Percentiles rank a stretch among this genome's conserved stretches.
These are phyloP conservation scores for Orbilia brochopaga DNA, from an alignment of 2,329 filamentous ascomycete genomes.

Conservation along the genomic window DNA sequence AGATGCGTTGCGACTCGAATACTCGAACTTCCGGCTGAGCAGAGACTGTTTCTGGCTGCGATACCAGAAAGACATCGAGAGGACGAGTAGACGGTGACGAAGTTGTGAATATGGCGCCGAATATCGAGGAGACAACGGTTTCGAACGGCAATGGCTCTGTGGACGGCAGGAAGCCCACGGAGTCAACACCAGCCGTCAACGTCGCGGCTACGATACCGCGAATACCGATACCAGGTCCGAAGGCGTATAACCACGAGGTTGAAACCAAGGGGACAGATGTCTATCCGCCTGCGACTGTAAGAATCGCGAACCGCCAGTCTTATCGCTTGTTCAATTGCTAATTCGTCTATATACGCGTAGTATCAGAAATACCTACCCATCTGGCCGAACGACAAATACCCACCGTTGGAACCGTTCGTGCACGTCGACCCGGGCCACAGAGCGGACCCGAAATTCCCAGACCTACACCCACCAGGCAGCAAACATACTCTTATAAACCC, in stretches of 20 bases:
- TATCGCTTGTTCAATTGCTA: background rate
- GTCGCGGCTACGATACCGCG: slow-evolving; percentile 34
- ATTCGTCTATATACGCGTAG: slow-evolving; percentile 6
- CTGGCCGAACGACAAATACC: slow-evolving; percentile 60
- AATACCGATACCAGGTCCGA: slow-evolving; percentile 46
- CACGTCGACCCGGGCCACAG: slow-evolving; percentile 78
- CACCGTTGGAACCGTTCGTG: slow-evolving; percentile 71
- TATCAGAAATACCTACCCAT: slow-evolving; percentile 45
- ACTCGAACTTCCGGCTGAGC: background rate
- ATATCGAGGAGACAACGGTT: background rate
- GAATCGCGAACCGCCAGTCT: background rate
- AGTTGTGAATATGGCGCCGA: slow-evolving; percentile 15
- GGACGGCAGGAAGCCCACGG: slow-evolving; percentile 4
- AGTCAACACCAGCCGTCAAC: slow-evolving; percentile 13
- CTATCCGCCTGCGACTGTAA: slow-evolving; percentile 40
- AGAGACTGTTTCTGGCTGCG: background rate
- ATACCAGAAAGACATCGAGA: background rate
- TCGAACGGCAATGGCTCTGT: slow-evolving; percentile 30
- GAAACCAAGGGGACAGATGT: slow-evolving; percentile 26
- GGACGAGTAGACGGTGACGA: background rate
- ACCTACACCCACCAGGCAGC: slow-evolving; percentile 66
- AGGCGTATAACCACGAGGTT: slow-evolving; percentile 34
- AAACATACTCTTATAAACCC: slow-evolving; percentile 67
- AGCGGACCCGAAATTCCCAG: slow-evolving; percentile 71
- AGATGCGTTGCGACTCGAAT: background rate